Percentiles rank a stretch among this genome's conserved stretches.
These are phyloP conservation scores for Arabidopsis suecica DNA, from an alignment of 345 rosid genomes.

Conservation along the genomic window DNA sequence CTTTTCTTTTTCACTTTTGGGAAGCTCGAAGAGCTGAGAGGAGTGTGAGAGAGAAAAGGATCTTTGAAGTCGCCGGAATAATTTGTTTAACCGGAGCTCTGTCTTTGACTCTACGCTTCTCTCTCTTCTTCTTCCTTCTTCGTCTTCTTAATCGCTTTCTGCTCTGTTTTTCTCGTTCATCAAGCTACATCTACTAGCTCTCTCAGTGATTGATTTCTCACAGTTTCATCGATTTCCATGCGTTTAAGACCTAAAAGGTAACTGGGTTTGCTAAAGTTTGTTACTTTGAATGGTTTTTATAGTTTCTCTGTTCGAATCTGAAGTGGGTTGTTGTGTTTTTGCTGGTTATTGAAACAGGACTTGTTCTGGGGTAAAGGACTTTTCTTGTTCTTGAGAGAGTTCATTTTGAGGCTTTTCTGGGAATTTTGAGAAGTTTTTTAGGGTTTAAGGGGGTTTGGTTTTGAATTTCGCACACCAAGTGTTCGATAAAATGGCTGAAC, in stretches of 20 bases:
- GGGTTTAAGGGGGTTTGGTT: slow-evolving; percentile 46
- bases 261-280: background rate
- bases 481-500: slow-evolving; percentile 53
- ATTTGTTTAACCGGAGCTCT: slow-evolving; percentile 63
- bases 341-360: slow-evolving; percentile 58
- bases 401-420: slow-evolving; percentile 15
- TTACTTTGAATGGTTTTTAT: background rate
- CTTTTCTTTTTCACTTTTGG: slow-evolving; percentile 38
- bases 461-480: slow-evolving; percentile 30
- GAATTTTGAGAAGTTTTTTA: slow-evolving; percentile 2
- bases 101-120: slow-evolving; percentile 36
- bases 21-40: slow-evolving; percentile 10
- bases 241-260: slow-evolving; percentile 78
- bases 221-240: slow-evolving; percentile 64
- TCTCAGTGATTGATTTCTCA: slow-evolving; percentile 54
- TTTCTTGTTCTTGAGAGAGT: slow-evolving; percentile 73
- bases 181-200: slow-evolving; percentile 44
- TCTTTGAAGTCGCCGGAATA: slow-evolving; percentile 36
- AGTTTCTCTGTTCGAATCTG: slow-evolving; percentile 38
- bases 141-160: slow-evolving; percentile 6
- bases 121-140: slow-evolving; percentile 10
- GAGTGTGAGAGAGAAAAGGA: slow-evolving; percentile 19
- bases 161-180: slow-evolving; percentile 46
- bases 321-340: slow-evolving; percentile 32
- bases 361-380: slow-evolving; percentile 66